These are phyloP conservation scores for Fusarium pseudoanthophilum DNA, from an alignment of 2,329 filamentous ascomycete species.

Conservation along the genomic window DNA sequence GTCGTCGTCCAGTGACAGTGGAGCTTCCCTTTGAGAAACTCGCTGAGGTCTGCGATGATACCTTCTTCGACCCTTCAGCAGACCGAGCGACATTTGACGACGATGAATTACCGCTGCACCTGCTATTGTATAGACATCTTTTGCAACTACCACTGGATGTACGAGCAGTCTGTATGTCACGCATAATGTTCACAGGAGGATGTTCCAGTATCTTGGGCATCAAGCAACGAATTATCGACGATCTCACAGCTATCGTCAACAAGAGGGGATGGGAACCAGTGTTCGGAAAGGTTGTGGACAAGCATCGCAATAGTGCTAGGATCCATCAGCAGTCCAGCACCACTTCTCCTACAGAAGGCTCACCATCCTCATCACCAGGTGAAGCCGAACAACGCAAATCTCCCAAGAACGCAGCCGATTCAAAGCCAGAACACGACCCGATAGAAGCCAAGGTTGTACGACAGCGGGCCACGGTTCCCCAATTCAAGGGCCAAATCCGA, in stretches of 20 bases:
- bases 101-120: slow-evolving; percentile 81
- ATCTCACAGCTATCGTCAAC: slow-evolving; percentile 74
- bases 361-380: slow-evolving; percentile 38
- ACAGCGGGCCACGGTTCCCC: slow-evolving; percentile 50
- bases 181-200: slow-evolving; percentile 87
- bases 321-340: slow-evolving; percentile 49
- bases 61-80: slow-evolving; percentile 73
- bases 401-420: slow-evolving; percentile 39
- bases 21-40: slow-evolving; percentile 76
- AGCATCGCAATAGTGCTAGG: slow-evolving; percentile 59
- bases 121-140: slow-evolving; percentile 80
- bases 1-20: slow-evolving; percentile 63
- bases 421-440: slow-evolving; percentile 44
- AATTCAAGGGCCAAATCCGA: slow-evolving; percentile 69
- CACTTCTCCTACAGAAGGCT: slow-evolving; percentile 31
- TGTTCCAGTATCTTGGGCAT: slow-evolving; percentile 83
- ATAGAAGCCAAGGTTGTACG: slow-evolving; percentile 53
- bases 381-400: slow-evolving; percentile 40
- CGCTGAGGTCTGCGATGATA: slow-evolving; percentile 77
- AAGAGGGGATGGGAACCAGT: slow-evolving; percentile 82
- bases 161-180: slow-evolving; percentile 85
- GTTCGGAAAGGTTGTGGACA: slow-evolving; percentile 73
- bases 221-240: slow-evolving; percentile 78
- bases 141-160: slow-evolving; percentile 83
- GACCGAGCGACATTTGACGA: slow-evolving; percentile 76